Base-by-base conservation (phyloP, 305 asterid species). In the Nicotiana rustica region DNA sequence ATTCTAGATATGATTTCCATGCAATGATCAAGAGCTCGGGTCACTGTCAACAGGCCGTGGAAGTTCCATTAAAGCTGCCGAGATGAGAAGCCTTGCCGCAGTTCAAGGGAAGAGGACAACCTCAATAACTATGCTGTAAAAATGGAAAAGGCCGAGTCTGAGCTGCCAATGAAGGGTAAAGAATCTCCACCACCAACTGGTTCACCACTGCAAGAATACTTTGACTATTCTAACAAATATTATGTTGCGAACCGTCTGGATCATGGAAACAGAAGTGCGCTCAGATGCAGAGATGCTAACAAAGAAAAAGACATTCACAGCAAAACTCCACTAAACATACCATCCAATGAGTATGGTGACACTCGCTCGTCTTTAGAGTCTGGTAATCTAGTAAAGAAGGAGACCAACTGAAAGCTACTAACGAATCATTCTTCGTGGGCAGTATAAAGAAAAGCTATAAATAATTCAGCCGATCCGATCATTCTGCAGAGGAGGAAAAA, bases 311-410 rank as follows among this genome's bases (percentile, higher is more conserved):
- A 18, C 35, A 69, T 9, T 47, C 79, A 77, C 66, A 84, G 83
- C 92, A 88, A 81, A 81, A 82, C 57, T 81, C 86, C 67, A 82
- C 86, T 80, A 88, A 89, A 94, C 25, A 83, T 95, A 78, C 87
- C 97, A 4, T 89, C 96, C 14, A 92, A 89, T 33, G 99, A 95
- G 88, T 95, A 87, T 79, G 38, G 85, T 19, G 92, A 92, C 77
- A 90, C 97, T 0, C 93, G 97, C 60, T 90, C 99, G 19, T 92
- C 98, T 9, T 86, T 89, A 60, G 96, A 89, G 79, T 94, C 97
- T 0, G 90, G 92, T 49, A 86, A 82, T 87, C 86, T 41, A 92
- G 88, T 84, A 87, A 79, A 86, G 91, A 85, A 59, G 92, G 87
- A 47, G 90, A 88, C 59, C 91, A 83, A 25, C 47, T 85, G 49